phyloP scores from a whole-genome alignment of 257 asterid genomes.

The Salvia miltiorrhiza region DNA sequence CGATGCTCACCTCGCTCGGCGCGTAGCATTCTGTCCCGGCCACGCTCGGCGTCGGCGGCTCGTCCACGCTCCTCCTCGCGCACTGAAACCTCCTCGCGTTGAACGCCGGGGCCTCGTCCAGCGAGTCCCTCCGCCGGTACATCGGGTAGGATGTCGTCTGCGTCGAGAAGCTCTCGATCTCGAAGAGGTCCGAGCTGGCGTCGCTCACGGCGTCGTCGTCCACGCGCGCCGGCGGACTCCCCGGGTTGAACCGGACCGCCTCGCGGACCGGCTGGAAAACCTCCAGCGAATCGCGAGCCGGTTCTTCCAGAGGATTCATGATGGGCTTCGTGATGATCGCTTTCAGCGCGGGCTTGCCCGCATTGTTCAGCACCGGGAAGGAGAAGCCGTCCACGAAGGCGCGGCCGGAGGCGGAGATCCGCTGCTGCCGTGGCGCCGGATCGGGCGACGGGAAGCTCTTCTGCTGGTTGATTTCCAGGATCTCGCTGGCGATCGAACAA shows the following conservation, averaged over 20 bases:
- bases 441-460: background rate
- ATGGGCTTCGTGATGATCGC: conserved; percentile 10
- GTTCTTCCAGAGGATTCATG: conserved; percentile 37
- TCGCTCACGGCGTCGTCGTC: conserved; percentile 73
- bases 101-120: conserved; percentile 52
- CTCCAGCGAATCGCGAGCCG: conserved; percentile 60
- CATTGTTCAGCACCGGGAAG: conserved; percentile 50
- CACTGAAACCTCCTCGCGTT: conserved; percentile 34
- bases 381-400: conserved; percentile 51
- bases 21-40: conserved; percentile 75
- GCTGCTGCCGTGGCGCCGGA: conserved; percentile 35
- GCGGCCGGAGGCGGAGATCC: conserved; percentile 44
- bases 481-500: conserved; percentile 14
- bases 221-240: conserved; percentile 52
- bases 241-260: conserved; percentile 24
- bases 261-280: conserved; percentile 56
- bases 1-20: conserved; percentile 87
- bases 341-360: conserved; percentile 11
- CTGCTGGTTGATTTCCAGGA: conserved; percentile 13
- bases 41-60: conserved; percentile 67
- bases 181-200: conserved; percentile 87
- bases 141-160: conserved; percentile 51
- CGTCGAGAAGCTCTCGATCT: conserved; percentile 79
- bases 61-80: conserved; percentile 42
- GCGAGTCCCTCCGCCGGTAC: conserved; percentile 58